Conservation (phyloP, 768 basidiomycete species). For the Cystofilobasidium macerans region DNA sequence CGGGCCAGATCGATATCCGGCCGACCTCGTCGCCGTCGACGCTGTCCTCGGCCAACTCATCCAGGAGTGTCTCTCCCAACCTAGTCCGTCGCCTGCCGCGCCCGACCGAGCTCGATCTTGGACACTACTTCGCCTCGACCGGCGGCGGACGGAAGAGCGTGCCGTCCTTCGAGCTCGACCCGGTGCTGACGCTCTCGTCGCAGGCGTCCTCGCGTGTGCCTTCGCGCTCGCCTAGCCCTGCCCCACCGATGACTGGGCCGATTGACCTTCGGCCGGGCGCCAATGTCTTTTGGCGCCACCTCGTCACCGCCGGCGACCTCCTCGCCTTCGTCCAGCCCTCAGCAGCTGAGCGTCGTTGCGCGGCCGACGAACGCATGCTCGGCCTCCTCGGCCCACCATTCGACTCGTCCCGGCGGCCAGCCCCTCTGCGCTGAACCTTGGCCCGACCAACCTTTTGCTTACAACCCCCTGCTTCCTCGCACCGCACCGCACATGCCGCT, state of each 20-base stretch:
- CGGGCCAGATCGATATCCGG: not conserved
- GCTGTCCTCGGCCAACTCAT: not conserved
- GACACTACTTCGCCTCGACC: not conserved
- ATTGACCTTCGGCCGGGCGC: slow-evolving; percentile 11
- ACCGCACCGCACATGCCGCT: no score
- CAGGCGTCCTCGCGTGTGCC: not conserved
- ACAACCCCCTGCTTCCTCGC: not conserved
- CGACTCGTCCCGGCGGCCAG: no score
- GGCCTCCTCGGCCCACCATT: not conserved
- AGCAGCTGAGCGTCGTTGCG: not conserved
- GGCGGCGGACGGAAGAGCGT: not conserved
- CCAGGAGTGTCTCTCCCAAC: not conserved
- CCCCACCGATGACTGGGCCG: not conserved
- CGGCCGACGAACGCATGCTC: not conserved
- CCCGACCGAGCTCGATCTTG: not conserved
- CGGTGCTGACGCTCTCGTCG: not conserved
- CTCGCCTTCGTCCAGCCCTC: not conserved
- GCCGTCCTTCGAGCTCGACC: not conserved
- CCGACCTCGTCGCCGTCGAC: not conserved
- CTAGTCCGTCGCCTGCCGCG: not conserved
- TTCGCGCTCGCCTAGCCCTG: not conserved
- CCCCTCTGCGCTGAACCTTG: no score
- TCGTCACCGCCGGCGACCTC: slow-evolving; percentile 18
- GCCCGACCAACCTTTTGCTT: no score
- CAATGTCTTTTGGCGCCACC: slow-evolving; percentile 17